phyloP scores from a whole-genome alignment of 176 grass and related monocot genomes.

The Zoysia pacifica region DNA sequence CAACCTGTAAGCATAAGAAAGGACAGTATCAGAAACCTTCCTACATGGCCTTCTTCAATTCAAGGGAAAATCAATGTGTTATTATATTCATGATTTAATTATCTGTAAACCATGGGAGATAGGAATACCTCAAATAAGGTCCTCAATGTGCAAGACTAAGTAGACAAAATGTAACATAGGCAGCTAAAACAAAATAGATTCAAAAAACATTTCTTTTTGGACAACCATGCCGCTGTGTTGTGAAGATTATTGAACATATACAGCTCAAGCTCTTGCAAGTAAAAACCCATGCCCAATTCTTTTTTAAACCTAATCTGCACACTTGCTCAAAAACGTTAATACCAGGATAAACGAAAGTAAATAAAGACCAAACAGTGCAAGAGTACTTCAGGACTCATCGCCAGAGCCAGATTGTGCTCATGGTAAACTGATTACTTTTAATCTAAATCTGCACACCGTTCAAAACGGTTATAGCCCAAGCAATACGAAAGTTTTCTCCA shows the following conservation, averaged over 20 bases:
- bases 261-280: slow-evolving; percentile 35
- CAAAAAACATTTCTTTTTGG: slow-evolving; percentile 39
- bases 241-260: slow-evolving; percentile 36
- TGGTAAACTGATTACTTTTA: slow-evolving; percentile 18
- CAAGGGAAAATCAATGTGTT: background rate
- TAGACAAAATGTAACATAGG: slow-evolving; percentile 28
- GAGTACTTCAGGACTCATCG: slow-evolving; percentile 16
- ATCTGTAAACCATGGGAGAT: slow-evolving; percentile 24
- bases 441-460: slow-evolving; percentile 45
- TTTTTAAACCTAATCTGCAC: slow-evolving; percentile 64
- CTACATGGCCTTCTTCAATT: background rate
- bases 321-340: slow-evolving; percentile 47
- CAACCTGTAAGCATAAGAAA: slow-evolving; percentile 19
- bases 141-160: slow-evolving; percentile 45
- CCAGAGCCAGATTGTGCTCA: slow-evolving; percentile 23
- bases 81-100: slow-evolving; percentile 10
- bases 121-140: slow-evolving; percentile 54
- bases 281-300: slow-evolving; percentile 41
- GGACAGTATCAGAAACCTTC: background rate
- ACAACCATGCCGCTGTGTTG: slow-evolving; percentile 33
- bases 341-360: slow-evolving; percentile 33
- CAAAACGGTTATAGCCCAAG: slow-evolving; percentile 32
- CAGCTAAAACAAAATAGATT: slow-evolving; percentile 45
- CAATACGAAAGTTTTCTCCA: slow-evolving; percentile 5
- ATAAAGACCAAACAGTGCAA: slow-evolving; percentile 7